Evolutionary conservation across 495 filamentous ascomycete species (phyloP), one percentile per base, ranked within the genome.

Genomic region (Chaetomium cochliodes): DNA sequence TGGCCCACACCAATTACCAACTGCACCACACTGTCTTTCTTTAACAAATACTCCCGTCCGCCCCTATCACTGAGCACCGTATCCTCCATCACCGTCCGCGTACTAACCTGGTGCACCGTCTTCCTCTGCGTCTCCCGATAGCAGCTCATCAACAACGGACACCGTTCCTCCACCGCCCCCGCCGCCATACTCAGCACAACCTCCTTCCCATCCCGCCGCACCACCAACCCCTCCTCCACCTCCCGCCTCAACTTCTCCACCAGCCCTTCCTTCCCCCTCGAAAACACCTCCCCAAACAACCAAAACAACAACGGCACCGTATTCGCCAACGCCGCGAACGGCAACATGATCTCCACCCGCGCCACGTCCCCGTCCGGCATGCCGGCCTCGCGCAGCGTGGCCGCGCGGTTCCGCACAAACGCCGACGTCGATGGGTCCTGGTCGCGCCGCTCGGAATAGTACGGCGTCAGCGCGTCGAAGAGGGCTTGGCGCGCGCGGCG

Each of bases 251-350:
- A 28, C 12, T 25, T 7, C n/a, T 15, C 28, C 9, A 47, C 39
- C 20, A 50, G 12, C 39, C 13, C 20, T 6, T 52, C 58, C 41
- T 26, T 37, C 20, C 58, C 46, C 16, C 58, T 37, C 9, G 55
- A 42, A 13, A 70, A 41, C 1, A 68, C 58, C 28, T 44, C 23
- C 5, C 33, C 23, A 5, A 68, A 33, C 12, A 62, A 5, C 66
- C 62, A 68, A 28, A 65, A 68, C 42, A 68, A 18, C 20, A 37
- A 20, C 22, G 66, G 66, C 30, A 63, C 66, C 4, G 66, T 65
- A 39, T 68, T 68, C 28, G 53, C 58, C 53, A 68, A 37, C 8
- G 52, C 66, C 47, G 66, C 66, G 15, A 68, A 62, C 26, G 66
- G 66, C 57, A 68, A n/a, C 30, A 65, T 33, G 0, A 62, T 53